Percentiles rank a stretch among this genome's conserved stretches.
phyloP scores from a whole-genome alignment of 441 rosid genomes.

The Capsella rubella region DNA sequence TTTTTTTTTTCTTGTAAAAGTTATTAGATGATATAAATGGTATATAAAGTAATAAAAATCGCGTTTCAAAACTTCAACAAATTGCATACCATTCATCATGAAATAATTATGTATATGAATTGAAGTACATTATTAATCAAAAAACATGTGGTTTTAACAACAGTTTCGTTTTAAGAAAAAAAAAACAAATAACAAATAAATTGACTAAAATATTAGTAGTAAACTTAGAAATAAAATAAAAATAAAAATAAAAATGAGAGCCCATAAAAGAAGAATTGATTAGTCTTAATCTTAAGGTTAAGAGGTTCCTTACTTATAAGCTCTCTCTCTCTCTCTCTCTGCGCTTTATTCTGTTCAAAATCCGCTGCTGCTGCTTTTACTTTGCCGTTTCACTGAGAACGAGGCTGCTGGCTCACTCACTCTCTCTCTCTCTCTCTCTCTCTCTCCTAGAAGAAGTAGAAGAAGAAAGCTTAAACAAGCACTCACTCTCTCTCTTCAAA shows the following conservation, averaged over 20 bases:
- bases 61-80: too few species aligned
- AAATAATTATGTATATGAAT: too few species aligned
- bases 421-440: slow-evolving; percentile 32
- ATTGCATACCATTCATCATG: too few species aligned
- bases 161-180: too few species aligned
- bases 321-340: slow-evolving; percentile 28
- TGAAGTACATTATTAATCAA: too few species aligned
- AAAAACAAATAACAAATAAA: too few species aligned
- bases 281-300: slow-evolving; percentile 7
- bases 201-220: too few species aligned
- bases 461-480: slow-evolving; percentile 43
- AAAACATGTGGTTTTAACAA: too few species aligned
- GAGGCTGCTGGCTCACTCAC: slow-evolving; percentile 53
- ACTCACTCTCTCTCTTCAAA: slow-evolving; percentile 42
- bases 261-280: slow-evolving; percentile 19
- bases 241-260: slow-evolving; percentile 6
- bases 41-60: too few species aligned
- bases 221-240: too few species aligned
- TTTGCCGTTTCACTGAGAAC: slow-evolving; percentile 84
- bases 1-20: too few species aligned
- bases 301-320: not conserved
- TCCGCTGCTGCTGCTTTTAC: slow-evolving; percentile 67
- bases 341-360: slow-evolving; percentile 89
- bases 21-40: too few species aligned
- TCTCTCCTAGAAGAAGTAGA: slow-evolving; percentile 39